A percentile compares a stretch with the other conserved stretches of the same genome.
These are phyloP conservation scores for Allium sativum DNA, from an alignment of 106 monocot species.

Conservation along the genomic window DNA sequence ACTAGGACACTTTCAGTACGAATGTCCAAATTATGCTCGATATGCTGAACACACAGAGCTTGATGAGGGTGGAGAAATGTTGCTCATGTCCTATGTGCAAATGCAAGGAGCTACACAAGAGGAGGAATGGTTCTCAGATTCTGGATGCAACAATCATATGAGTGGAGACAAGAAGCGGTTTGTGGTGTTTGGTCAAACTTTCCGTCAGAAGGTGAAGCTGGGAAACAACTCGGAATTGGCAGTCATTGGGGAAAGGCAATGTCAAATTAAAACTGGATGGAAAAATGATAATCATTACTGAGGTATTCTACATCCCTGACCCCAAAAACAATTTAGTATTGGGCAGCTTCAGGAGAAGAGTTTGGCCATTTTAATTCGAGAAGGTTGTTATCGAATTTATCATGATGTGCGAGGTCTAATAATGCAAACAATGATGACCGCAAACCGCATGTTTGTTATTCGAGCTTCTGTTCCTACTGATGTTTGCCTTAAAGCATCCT, in stretches of 20 bases:
- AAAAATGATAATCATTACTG: neutral
- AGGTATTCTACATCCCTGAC: neutral
- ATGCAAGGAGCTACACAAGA: constrained; percentile 1
- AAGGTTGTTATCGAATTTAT: constrained; percentile 4
- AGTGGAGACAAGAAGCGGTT: too few relatives aligned
- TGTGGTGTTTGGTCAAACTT: neutral
- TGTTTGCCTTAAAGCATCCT: neutral
- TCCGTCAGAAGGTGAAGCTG: neutral
- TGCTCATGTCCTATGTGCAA: constrained; percentile 1
- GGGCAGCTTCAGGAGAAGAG: neutral
- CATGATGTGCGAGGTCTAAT: neutral
- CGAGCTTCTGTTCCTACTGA: neutral
- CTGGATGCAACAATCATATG: neutral
- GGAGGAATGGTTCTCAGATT: neutral
- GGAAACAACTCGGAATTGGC: constrained; percentile 3
- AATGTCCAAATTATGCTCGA: constrained; percentile 4
- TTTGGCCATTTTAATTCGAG: neutral
- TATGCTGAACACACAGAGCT: neutral
- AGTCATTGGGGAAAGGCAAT: constrained; percentile 7
- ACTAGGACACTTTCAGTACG: constrained; percentile 3
- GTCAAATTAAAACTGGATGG: neutral
- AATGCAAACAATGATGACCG: neutral
- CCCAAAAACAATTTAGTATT: constrained; percentile 1
- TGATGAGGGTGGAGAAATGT: neutral
- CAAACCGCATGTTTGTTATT: neutral